Conservation (phyloP, 1,139 yeast species). For the Suhomyces bribrorum region DNA sequence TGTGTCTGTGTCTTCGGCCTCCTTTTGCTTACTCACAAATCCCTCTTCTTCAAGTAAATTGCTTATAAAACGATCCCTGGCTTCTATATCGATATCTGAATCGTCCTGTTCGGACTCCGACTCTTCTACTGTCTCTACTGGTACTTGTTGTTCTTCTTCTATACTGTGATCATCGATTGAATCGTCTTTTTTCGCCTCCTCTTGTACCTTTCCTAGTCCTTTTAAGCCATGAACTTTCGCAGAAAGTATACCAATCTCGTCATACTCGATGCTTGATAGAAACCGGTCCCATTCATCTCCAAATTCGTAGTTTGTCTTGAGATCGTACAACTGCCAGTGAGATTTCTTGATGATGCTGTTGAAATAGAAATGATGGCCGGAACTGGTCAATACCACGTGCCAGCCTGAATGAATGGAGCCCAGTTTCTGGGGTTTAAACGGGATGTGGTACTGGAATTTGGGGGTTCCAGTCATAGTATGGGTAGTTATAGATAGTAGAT, state of each 20-base stretch:
- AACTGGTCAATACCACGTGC: constrained; percentile 33
- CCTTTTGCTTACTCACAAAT: constrained; percentile 9
- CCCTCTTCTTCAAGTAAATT: constrained; percentile 25
- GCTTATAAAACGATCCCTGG: constrained; percentile 18
- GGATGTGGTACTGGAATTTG: constrained; percentile 22
- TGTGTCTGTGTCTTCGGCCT: not conserved
- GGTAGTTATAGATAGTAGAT: not conserved
- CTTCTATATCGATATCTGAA: constrained; percentile 8
- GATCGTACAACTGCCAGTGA: constrained; percentile 39
- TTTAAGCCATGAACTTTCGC: constrained; percentile 35
- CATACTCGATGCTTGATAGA: constrained; percentile 27
- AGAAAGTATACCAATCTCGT: constrained; percentile 33
- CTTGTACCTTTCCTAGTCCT: constrained; percentile 6
- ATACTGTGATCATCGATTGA: not conserved
- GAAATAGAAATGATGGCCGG: constrained; percentile 35
- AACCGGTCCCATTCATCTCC: constrained; percentile 20
- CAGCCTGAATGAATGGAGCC: constrained; percentile 17
- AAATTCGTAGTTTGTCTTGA: constrained; percentile 15
- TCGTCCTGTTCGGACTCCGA: constrained; percentile 9
- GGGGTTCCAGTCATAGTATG: constrained; percentile 12
- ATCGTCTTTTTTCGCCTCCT: not conserved
- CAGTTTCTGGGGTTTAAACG: constrained; percentile 12
- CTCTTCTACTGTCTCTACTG: constrained; percentile 6
- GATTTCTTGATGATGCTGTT: constrained; percentile 22
- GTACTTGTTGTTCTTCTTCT: not conserved